These are phyloP conservation scores for Colletotrichum aenigma DNA, from an alignment of 2,329 filamentous ascomycete genomes.

Conservation along the genomic window DNA sequence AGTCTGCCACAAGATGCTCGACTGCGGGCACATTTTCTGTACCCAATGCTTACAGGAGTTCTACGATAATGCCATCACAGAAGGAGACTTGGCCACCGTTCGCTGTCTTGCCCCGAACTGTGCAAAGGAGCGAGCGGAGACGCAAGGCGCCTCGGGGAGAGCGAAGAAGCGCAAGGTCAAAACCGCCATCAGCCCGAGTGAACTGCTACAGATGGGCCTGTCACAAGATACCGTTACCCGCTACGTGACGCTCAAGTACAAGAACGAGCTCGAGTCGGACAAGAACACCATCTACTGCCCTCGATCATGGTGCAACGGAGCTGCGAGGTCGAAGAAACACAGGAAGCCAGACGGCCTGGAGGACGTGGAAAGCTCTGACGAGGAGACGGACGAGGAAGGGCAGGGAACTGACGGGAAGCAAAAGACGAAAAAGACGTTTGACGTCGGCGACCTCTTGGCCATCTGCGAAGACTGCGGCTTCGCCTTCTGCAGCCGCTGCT, in stretches of 20 bases:
- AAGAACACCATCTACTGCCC: conserved; percentile 94
- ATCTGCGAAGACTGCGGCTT: conserved; percentile 90
- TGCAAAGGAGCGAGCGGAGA: conserved; percentile 62
- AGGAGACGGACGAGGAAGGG: conserved; percentile 51
- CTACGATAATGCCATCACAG: conserved; percentile 85
- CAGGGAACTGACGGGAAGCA: conserved; percentile 21
- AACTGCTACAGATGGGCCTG: conserved; percentile 79
- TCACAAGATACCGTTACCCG: conserved; percentile 76
- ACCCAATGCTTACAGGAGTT: conserved; percentile 85
- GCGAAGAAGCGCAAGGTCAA: conserved; percentile 63
- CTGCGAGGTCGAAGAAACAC: conserved; percentile 77
- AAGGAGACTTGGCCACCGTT: conserved; percentile 81
- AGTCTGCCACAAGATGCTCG: conserved; percentile 79
- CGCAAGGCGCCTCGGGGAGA: conserved; percentile 27
- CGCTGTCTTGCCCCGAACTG: conserved; percentile 83
- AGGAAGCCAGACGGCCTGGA: conserved; percentile 73
- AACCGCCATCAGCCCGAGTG: conserved; percentile 77
- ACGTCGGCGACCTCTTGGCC: conserved; percentile 68
- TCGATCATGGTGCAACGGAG: conserved; percentile 88
- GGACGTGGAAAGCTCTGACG: conserved; percentile 55
- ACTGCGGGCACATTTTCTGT: conserved; percentile 93
- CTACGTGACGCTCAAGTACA: conserved; percentile 90
- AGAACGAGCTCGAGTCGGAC: conserved; percentile 89
- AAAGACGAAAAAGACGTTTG: conserved; percentile 34
- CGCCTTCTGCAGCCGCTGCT: conserved; percentile 79